Conservation (phyloP, 345 rosid genomes). For the Brassica rapa region DNA sequence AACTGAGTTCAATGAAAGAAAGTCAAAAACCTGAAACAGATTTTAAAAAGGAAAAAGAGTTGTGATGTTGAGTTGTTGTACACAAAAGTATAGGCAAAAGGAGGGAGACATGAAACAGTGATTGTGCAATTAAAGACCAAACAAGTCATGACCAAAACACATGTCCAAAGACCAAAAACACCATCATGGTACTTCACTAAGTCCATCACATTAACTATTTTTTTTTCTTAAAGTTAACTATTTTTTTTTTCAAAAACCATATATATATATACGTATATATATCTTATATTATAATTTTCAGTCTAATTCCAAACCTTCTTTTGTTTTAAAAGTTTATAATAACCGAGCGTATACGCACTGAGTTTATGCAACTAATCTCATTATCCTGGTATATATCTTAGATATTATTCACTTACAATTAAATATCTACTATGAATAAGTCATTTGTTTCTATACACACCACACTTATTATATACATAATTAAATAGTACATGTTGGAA, state of each 20-base stretch:
- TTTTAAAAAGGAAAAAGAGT: slow-evolving; percentile 7
- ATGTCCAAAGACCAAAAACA: slow-evolving; percentile 40
- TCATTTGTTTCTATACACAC: slow-evolving; percentile 25
- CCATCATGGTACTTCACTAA: slow-evolving; percentile 34
- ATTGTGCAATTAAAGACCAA: slow-evolving; percentile 41
- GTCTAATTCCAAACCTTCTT: neutral
- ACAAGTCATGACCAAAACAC: slow-evolving; percentile 39
- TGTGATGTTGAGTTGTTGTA: slow-evolving; percentile 35
- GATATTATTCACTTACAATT: slow-evolving; percentile 1
- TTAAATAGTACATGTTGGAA: slow-evolving; percentile 30
- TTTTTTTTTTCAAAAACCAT: neutral
- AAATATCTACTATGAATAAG: slow-evolving; percentile 3
- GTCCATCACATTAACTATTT: slow-evolving; percentile 22
- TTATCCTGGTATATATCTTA: slow-evolving; percentile 5
- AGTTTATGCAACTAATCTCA: neutral
- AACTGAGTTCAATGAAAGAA: slow-evolving; percentile 23
- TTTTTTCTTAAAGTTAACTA: neutral
- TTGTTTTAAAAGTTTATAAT: neutral
- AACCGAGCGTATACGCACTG: neutral
- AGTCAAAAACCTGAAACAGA: slow-evolving; percentile 29
- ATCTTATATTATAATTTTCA: neutral
- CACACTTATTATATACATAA: slow-evolving; percentile 8
- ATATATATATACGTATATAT: neutral
- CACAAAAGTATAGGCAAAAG: slow-evolving; percentile 42
- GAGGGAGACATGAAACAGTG: slow-evolving; percentile 44